These are phyloP conservation scores for Ophiostoma quercus DNA, from an alignment of 2,329 filamentous ascomycete genomes.

Conservation along the genomic window DNA sequence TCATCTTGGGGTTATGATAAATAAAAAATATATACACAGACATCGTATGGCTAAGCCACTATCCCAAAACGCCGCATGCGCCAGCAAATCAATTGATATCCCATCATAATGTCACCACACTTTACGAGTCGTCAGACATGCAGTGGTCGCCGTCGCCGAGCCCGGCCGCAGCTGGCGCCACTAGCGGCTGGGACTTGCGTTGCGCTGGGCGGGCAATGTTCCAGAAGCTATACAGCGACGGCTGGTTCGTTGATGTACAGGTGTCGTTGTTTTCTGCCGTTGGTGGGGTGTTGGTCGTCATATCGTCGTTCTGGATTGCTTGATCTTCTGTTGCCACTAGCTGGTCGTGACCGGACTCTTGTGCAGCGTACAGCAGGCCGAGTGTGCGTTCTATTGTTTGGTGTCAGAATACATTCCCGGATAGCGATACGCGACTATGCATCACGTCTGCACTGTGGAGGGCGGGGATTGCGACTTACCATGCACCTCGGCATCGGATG, in stretches of 20 bases:
- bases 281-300: neutral
- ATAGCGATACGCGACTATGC: neutral
- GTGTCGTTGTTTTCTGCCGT: neutral
- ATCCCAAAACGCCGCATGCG: neutral
- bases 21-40: neutral
- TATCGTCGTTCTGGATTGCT: conserved; percentile 21
- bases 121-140: neutral
- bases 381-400: conserved; percentile 49
- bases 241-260: conserved; percentile 37
- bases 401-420: neutral
- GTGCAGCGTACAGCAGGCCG: conserved; percentile 51
- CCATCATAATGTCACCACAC: neutral
- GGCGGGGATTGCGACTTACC: conserved; percentile 39
- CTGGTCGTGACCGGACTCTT: conserved; percentile 25
- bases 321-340: neutral
- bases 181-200: conserved; percentile 21
- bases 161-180: neutral
- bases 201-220: conserved; percentile 38
- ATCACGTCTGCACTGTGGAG: neutral
- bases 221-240: conserved; percentile 58
- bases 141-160: neutral
- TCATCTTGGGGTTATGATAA: neutral
- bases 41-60: conserved; percentile 1
- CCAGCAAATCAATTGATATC: neutral
- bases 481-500: conserved; percentile 51